These are phyloP conservation scores for Skeletonema marinoi DNA, from an alignment of 108 stramenopile genomes.

Conservation along the genomic window DNA sequence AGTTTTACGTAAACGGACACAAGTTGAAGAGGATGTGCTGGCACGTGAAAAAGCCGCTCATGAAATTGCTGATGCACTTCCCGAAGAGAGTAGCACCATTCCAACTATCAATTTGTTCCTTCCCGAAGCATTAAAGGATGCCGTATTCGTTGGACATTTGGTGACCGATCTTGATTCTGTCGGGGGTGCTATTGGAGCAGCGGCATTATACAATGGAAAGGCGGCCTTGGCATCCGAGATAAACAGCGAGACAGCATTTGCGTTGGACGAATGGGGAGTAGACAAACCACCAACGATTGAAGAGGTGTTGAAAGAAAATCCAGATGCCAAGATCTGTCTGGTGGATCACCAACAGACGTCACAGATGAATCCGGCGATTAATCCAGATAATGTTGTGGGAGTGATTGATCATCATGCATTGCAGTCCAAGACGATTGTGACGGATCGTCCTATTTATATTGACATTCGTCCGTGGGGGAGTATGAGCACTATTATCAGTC, in stretches of 20 bases:
- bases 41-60: constrained; percentile 48
- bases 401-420: constrained; percentile 87
- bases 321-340: constrained; percentile 58
- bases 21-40: constrained; percentile 50
- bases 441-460: constrained; percentile 75
- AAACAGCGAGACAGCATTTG: constrained; percentile 67
- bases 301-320: constrained; percentile 47
- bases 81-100: constrained; percentile 24
- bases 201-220: constrained; percentile 64
- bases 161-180: constrained; percentile 80
- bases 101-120: constrained; percentile 53
- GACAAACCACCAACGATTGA: constrained; percentile 49
- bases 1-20: constrained; percentile 45
- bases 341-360: constrained; percentile 80
- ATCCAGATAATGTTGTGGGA: constrained; percentile 62
- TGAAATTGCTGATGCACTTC: constrained; percentile 42
- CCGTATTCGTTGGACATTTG: constrained; percentile 72
- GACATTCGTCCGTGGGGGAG: constrained; percentile 85
- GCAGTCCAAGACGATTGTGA: constrained; percentile 72
- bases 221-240: constrained; percentile 60
- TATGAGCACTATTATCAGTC: constrained; percentile 72
- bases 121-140: constrained; percentile 52
- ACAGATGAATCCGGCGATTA: constrained; percentile 72
- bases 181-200: constrained; percentile 73
- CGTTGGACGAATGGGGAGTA: constrained; percentile 47